These are phyloP conservation scores for Cryptosporidium andersoni DNA, from an alignment of 169 alveolate genomes.

Conservation along the genomic window DNA sequence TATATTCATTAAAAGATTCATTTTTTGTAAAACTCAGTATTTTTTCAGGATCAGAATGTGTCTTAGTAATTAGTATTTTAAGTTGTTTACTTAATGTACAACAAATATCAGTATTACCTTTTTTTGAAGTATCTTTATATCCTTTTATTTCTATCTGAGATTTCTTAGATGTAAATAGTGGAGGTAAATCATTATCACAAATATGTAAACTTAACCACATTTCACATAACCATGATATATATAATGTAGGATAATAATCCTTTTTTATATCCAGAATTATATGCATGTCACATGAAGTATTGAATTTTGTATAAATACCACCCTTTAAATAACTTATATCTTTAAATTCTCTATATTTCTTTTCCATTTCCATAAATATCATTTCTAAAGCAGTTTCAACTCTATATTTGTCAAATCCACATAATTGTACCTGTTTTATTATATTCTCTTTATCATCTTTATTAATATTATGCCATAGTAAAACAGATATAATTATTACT, in stretches of 20 bases:
- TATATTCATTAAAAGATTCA: too few species aligned
- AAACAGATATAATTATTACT: background rate
- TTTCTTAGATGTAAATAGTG: conserved; percentile 31
- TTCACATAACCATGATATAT: conserved; percentile 52
- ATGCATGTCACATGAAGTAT: background rate
- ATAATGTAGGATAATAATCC: conserved; percentile 20
- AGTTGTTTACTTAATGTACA: too few species aligned
- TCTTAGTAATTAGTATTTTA: too few species aligned
- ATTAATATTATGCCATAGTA: conserved; percentile 25
- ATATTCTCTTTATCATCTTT: conserved; percentile 25
- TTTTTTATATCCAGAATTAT: conserved; percentile 15
- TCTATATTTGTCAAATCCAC: conserved; percentile 36
- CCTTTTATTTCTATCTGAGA: conserved; percentile 62
- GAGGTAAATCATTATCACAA: conserved; percentile 37
- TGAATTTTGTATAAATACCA: conserved; percentile 22
- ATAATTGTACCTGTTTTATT: conserved; percentile 4
- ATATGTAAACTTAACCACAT: conserved; percentile 63
- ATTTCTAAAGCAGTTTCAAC: conserved; percentile 23
- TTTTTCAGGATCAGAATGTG: too few species aligned
- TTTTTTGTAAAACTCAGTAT: too few species aligned
- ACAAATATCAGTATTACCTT: too few species aligned
- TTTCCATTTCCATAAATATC: conserved; percentile 18
- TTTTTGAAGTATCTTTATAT: background rate
- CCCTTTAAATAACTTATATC: background rate
- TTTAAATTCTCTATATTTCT: background rate